Conservation (phyloP, 2,329 filamentous ascomycete genomes). For the Cucurbitaria berberidis region DNA sequence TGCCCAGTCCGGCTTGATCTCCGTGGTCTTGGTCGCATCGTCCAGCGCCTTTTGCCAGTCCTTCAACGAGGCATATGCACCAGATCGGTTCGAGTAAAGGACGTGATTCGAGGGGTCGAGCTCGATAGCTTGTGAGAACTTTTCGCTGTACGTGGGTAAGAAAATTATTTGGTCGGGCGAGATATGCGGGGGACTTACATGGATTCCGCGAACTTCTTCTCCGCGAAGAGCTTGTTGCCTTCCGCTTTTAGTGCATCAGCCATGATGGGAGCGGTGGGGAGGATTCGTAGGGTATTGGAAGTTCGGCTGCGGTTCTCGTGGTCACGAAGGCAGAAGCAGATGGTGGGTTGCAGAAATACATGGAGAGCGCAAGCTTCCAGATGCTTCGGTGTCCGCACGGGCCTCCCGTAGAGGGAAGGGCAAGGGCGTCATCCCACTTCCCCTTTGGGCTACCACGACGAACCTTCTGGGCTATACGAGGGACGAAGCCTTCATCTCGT, state of each 20-base stretch:
- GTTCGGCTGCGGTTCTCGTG: conserved; percentile 5
- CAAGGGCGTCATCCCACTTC: conserved; percentile 31
- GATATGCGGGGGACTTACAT: conserved; percentile 69
- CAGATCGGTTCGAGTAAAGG: conserved; percentile 96
- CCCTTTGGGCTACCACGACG: conserved; percentile 11
- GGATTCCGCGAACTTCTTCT: conserved; percentile 95
- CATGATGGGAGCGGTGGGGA: conserved; percentile 53
- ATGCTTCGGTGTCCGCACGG: conserved; percentile 36
- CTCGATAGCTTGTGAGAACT: conserved; percentile 92
- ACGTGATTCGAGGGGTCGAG: conserved; percentile 91
- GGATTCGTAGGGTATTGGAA: conserved; percentile 4
- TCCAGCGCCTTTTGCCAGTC: conserved; percentile 83
- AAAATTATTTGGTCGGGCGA: conserved; percentile 5
- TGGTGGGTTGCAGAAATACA: conserved; percentile 42
- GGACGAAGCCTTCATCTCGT: too few species aligned
- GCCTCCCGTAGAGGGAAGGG: conserved; percentile 28
- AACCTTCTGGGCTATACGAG: too few species aligned
- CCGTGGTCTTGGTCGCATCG: conserved; percentile 91
- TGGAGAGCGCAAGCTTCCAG: conserved; percentile 40
- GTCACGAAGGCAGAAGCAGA: conserved; percentile 25
- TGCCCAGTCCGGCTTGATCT: conserved; percentile 96
- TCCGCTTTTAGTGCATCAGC: conserved; percentile 89
- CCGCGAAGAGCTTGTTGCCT: conserved; percentile 97
- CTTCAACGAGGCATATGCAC: conserved; percentile 83
- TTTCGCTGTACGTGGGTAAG: conserved; percentile 66